Conservation (phyloP, 2,329 filamentous ascomycete species). For the Lachnellula occidentalis region DNA sequence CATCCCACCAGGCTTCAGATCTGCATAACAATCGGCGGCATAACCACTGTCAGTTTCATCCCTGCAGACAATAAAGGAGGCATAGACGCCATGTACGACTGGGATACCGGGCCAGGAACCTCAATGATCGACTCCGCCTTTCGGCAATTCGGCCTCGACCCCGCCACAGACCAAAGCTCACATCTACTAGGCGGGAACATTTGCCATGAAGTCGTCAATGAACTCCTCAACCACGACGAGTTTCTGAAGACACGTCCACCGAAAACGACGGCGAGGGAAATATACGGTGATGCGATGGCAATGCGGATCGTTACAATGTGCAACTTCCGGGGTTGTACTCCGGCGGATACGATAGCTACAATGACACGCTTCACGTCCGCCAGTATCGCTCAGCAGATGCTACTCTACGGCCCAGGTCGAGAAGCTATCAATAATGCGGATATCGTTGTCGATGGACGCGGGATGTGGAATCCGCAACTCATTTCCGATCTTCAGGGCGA, state of each 20-base stretch:
- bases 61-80: conserved; percentile 29
- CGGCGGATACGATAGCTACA: conserved; percentile 29
- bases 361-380: conserved; percentile 30
- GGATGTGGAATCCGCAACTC: conserved; percentile 27
- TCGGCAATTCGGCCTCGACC: conserved; percentile 28
- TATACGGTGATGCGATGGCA: conserved; percentile 29
- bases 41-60: conserved; percentile 29
- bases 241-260: conserved; percentile 27
- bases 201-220: conserved; percentile 29
- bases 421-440: conserved; percentile 28
- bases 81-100: conserved; percentile 32
- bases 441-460: conserved; percentile 28
- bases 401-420: conserved; percentile 27
- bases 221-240: conserved; percentile 25
- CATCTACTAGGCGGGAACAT: conserved; percentile 24
- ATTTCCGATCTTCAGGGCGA: conserved; percentile 27
- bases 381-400: conserved; percentile 29
- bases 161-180: conserved; percentile 22
- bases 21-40: conserved; percentile 30
- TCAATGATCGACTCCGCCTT: conserved; percentile 29
- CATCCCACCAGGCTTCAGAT: conserved; percentile 30
- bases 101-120: conserved; percentile 31
- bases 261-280: conserved; percentile 30
- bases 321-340: conserved; percentile 22
- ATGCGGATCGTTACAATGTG: conserved; percentile 28